Percentiles rank a stretch among this genome's conserved stretches.
Conservation (phyloP, 305 asterid genomes). For the Stenogyne calaminthoides region DNA sequence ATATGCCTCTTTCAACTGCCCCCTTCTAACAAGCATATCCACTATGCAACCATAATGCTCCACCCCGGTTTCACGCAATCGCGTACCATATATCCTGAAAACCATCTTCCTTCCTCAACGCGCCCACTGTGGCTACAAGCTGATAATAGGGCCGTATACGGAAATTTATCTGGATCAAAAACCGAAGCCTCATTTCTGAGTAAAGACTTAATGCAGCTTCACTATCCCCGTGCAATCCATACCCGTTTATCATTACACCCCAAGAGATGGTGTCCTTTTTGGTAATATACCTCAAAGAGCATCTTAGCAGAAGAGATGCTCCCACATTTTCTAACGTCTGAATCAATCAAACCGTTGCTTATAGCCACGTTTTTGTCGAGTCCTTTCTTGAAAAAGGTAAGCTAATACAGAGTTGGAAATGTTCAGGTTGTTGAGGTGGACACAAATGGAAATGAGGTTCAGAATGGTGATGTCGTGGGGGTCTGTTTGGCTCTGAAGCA, state of each 20-base stretch:
- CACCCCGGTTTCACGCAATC: conserved; percentile 41
- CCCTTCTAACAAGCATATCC: conserved; percentile 65
- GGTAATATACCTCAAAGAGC: conserved; percentile 47
- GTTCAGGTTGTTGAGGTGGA: conserved; percentile 41
- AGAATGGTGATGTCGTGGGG: conserved; percentile 52
- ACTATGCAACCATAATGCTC: conserved; percentile 65
- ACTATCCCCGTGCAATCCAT: conserved; percentile 60
- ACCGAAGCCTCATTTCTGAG: conserved; percentile 51
- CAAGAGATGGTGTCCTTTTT: conserved; percentile 54
- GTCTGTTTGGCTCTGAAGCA: conserved; percentile 35
- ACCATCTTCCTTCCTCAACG: conserved; percentile 49
- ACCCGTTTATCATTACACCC: conserved; percentile 55
- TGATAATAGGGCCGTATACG: conserved; percentile 49
- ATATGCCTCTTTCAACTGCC: conserved; percentile 56
- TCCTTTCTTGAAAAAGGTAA: conserved; percentile 42
- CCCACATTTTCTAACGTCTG: conserved; percentile 62
- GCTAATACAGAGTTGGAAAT: conserved; percentile 44
- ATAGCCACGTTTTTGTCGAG: conserved; percentile 44
- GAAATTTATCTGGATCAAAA: conserved; percentile 49
- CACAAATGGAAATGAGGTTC: conserved; percentile 54
- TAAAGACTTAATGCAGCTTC: conserved; percentile 48
- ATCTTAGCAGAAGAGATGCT: conserved; percentile 39
- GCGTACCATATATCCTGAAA: conserved; percentile 41
- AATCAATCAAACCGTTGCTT: conserved; percentile 52
- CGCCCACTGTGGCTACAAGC: conserved; percentile 66